Evolutionary conservation across 371 early-diverging fungal species (phyloP), one percentile per base, ranked within the genome.

Genomic region (Actinomucor elegans): DNA sequence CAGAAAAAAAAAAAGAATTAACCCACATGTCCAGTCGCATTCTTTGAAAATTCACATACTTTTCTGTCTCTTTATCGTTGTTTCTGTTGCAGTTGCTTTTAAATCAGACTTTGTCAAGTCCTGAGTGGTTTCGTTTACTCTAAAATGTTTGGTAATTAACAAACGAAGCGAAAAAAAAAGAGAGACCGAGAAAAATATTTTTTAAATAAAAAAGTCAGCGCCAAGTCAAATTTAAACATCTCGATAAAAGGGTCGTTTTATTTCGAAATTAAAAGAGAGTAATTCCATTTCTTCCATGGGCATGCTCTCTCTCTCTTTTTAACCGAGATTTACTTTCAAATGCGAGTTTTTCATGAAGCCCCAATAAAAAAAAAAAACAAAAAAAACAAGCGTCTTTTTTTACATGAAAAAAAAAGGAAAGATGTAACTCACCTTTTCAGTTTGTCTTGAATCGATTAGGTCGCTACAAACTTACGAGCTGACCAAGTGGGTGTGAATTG

Each of bases 371-470:
- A 47, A 15, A 44, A 44, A 44, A 29, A 17, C 6, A 44, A 15
- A 9, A 43, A 27, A 43, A 43, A 43, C 6, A n/a, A 27, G 15
- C 29, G 17, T 27, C 35, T 37, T 37, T 36, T 49, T 49, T 27
- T 26, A 32, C 9, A 48, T 23, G 21, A 41, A 52, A 52, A 23
- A 33, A 46, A 33, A 18, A 8, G 33, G 43, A 35, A 23, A 46
- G 46, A 32, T 12, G 26, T 11, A 23, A 35, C 52, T 52, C 27
- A 52, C 52, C 52, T 52, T 52, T 52, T 52, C 52, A 52, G 43
- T 43, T 52, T 52, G 52, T n/a, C n/a, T n/a, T n/a, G n/a, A n/a
- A n/a, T n/a, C n/a, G n/a, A n/a, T n/a, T n/a, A n/a, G n/a, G n/a
- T n/a, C n/a, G n/a, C n/a, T n/a, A n/a, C n/a, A n/a, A n/a, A n/a